These are phyloP conservation scores for Pseudoneurospora amorphoporcata DNA, from an alignment of 495 filamentous ascomycete genomes.

Conservation along the genomic window DNA sequence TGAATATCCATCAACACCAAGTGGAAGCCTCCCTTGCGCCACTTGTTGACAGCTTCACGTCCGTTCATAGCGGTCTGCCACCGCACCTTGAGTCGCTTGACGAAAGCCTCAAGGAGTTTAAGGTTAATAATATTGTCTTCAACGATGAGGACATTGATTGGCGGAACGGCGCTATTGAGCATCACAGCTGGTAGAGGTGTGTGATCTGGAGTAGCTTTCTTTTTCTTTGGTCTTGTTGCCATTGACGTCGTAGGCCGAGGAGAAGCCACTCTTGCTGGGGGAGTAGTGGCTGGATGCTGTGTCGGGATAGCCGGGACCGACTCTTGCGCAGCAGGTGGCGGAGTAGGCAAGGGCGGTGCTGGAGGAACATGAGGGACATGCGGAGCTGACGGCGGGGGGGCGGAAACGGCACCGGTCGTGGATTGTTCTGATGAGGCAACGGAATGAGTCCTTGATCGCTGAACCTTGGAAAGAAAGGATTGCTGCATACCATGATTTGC, in stretches of 20 bases:
- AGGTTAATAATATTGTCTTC: conserved; percentile 99
- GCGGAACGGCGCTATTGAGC: conserved; percentile 76
- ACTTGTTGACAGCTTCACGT: conserved; percentile 81
- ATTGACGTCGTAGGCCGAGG: conserved; percentile 33
- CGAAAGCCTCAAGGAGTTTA: conserved; percentile 84
- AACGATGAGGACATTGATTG: conserved; percentile 95
- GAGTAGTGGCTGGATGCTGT: conserved; percentile 21
- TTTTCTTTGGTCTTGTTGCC: conserved; percentile 35
- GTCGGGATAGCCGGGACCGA: not conserved
- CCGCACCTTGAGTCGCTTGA: conserved; percentile 93
- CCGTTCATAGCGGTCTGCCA: conserved; percentile 97
- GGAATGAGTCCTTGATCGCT: conserved; percentile 41
- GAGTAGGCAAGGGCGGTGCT: conserved; percentile 47
- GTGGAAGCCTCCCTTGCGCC: conserved; percentile 91
- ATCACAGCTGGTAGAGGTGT: conserved; percentile 51
- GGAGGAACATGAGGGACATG: conserved; percentile 10
- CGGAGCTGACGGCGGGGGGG: conserved; percentile 4
- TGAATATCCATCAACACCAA: conserved; percentile 98
- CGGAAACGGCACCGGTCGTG: conserved; percentile 15
- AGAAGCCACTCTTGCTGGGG: conserved; percentile 51
- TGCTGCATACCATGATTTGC: conserved; percentile 24
- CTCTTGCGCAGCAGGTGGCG: conserved; percentile 36
- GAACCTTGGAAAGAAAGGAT: conserved; percentile 18
- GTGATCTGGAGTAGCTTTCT: conserved; percentile 42
- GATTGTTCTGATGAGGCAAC: conserved; percentile 39